Base-by-base conservation (phyloP, 441 rosid species). In the Gossypium gossypioides region DNA sequence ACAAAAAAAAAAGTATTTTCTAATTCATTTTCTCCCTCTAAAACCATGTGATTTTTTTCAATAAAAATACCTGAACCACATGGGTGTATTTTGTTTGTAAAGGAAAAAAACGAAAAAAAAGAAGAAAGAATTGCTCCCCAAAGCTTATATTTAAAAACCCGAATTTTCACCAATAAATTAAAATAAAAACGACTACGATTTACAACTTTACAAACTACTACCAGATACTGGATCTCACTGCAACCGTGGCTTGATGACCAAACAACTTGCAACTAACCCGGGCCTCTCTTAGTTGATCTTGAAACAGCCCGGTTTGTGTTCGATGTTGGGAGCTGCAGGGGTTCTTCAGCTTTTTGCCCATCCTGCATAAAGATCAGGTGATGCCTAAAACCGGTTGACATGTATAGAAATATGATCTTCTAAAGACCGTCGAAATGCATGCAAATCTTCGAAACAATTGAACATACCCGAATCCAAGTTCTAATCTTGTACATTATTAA, bases 251-350 rank as follows among this genome's bases (percentile, higher is more conserved):
- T 57, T 51, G 10, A 16, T 13, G 24, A 34, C 63, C 71, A 79
- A 57, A 55, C 65, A 27, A 46, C 86, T 74, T 91, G 93, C 46
- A 86, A 74, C 81, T 87, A 95, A 68, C 92, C 96, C 0, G 89
- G 88, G 37, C 91, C 90, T 83, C 82, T 88, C 74, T 92, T 88
- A 25, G 92, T 87, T 56, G 96, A 83, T 82, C 90, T 88, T 37
- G 93, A 86, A 58, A 91, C 80, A 10, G 93, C 87, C 83, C 82
- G 81, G 68, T 75, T 84, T 66, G 76, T 65, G 55, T 82, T 90
- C 2, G 87, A 73, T 51, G 80, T 50, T 18, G 85, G 57, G 63
- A 79, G 76, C 16, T 69, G 83, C 12, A 54, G 71, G 29, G 82
- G 40, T 69, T 92, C 97, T 85, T 86, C 93, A 1, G 78, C 76